A percentile compares a stretch with the other conserved stretches of the same genome.
phyloP scores from a whole-genome alignment of 2,329 filamentous ascomycete species.

The Penicillium sp. region DNA sequence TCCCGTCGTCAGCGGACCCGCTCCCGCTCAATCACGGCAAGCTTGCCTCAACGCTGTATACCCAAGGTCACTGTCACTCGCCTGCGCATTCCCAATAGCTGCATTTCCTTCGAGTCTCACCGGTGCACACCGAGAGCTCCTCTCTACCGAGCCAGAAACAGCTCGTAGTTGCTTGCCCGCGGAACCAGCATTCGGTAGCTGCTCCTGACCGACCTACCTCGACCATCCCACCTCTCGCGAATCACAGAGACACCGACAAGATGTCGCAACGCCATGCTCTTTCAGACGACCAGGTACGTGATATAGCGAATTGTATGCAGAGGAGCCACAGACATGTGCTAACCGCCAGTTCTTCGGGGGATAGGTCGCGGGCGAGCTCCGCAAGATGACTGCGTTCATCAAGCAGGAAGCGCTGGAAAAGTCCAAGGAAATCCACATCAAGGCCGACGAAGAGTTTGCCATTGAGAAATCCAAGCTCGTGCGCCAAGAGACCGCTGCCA shows the following conservation, averaged over 20 bases:
- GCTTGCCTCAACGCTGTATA: slow-evolving; percentile 8
- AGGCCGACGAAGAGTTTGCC: slow-evolving; percentile 97
- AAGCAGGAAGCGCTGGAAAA: slow-evolving; percentile 97
- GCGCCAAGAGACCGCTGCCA: slow-evolving; percentile 86
- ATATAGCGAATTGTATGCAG: slow-evolving; percentile 12
- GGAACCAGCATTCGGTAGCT: background rate
- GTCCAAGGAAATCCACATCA: slow-evolving; percentile 93
- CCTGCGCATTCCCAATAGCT: too few relatives aligned
- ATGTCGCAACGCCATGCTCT: slow-evolving; percentile 94
- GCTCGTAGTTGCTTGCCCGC: background rate
- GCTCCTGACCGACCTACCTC: background rate
- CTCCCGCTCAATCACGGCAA: slow-evolving; percentile 1
- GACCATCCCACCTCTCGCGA: slow-evolving; percentile 20
- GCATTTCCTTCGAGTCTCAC: background rate
- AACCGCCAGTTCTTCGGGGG: slow-evolving; percentile 17
- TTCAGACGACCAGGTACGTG: slow-evolving; percentile 87
- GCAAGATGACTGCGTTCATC: slow-evolving; percentile 99
- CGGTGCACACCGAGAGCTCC: background rate
- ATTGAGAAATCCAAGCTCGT: slow-evolving; percentile 99
- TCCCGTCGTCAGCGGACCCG: slow-evolving; percentile 15
- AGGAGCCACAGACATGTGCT: background rate
- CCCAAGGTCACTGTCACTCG: too few relatives aligned
- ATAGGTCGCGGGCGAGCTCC: slow-evolving; percentile 94
- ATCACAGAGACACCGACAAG: slow-evolving; percentile 43
- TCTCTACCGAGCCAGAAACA: background rate